Percentiles rank a stretch among this genome's conserved stretches.
Conservation (phyloP, 345 rosid genomes). For the Arabidopsis arenosa region DNA sequence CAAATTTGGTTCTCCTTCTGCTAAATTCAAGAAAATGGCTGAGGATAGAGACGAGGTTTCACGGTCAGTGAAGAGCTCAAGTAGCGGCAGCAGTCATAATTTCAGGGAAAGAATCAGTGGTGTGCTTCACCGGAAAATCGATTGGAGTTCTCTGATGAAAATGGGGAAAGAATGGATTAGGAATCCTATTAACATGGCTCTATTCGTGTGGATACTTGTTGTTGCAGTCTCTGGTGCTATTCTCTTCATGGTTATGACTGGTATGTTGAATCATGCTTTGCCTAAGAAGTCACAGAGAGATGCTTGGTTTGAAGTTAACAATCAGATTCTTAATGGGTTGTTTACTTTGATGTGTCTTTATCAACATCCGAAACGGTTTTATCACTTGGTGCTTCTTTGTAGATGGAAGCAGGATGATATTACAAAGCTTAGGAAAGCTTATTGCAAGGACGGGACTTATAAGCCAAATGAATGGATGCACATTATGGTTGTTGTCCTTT, state of each 20-base stretch:
- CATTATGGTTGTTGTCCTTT: conserved; percentile 76
- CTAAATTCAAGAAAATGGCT: conserved; percentile 66
- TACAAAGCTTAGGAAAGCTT: conserved; percentile 67
- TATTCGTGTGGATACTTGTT: conserved; percentile 67
- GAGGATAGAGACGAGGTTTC: conserved; percentile 69
- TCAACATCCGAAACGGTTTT: conserved; percentile 86
- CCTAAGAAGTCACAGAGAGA: conserved; percentile 74
- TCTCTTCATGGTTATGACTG: conserved; percentile 93
- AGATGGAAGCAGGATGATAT: conserved; percentile 81
- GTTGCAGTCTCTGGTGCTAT: conserved; percentile 94
- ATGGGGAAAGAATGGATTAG: conserved; percentile 76
- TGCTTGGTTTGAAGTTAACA: conserved; percentile 93
- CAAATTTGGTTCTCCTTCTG: conserved; percentile 73
- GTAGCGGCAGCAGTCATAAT: conserved; percentile 45
- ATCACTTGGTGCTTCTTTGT: conserved; percentile 79
- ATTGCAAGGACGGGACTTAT: conserved; percentile 86
- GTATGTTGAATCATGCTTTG: conserved; percentile 77
- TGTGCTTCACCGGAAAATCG: conserved; percentile 62
- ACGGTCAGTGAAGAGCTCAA: conserved; percentile 58
- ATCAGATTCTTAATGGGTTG: conserved; percentile 87
- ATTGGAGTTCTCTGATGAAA: conserved; percentile 61
- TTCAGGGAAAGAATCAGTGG: conserved; percentile 65
- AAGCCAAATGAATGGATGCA: conserved; percentile 94
- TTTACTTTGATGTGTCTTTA: conserved; percentile 96
- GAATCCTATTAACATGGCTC: conserved; percentile 85